Base-by-base conservation (phyloP, 106 monocot genomes). In the Allium fistulosum region DNA sequence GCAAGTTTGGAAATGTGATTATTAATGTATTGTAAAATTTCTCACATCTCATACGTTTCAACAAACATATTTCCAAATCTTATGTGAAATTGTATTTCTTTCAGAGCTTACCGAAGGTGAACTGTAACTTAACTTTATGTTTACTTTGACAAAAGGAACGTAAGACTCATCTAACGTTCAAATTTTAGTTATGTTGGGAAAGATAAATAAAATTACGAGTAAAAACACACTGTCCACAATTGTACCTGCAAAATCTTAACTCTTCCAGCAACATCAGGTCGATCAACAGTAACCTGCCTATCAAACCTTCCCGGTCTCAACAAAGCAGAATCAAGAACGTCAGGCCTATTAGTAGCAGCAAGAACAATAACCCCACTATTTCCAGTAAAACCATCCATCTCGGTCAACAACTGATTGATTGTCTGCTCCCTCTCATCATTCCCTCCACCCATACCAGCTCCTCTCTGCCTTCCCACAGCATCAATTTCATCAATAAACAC, bases 401-500 rank as follows among this genome's bases (percentile, higher is more conserved):
- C 97, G 0, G 97, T 99, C 68, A 99, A 61, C 53, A 99, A 79
- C 77, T 99, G 97, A 68, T 99, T 99, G n/a, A 99, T 99, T 5
- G 97, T 99, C 82, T 99, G 97, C 65, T 99, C 97, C 59, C 97
- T 84, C 84, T 99, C 97, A 51, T 99, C 92, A 67, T 99, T 99
- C 11, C 97, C 97, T 49, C 97, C 97, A 4, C 97, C 92, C 4
- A 99, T 77, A 27, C 97, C 92, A 0, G 97, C 92, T 11, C 97
- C 97, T 52, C 97, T 70, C 84, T 99, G 97, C 75, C 97, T 73
- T 9, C 97, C 97, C 9, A 99, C 97, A 0, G 92, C 97, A 78
- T 99, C 97, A 74, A 99, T 99, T 74, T 99, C 97, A 74, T 99
- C 97, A 45, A 99, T 99, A 76, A 99, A 99, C 67, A 99, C 97